Base-by-base conservation (phyloP, 2,329 filamentous ascomycete species). In the Beauveria rudraprayagi region DNA sequence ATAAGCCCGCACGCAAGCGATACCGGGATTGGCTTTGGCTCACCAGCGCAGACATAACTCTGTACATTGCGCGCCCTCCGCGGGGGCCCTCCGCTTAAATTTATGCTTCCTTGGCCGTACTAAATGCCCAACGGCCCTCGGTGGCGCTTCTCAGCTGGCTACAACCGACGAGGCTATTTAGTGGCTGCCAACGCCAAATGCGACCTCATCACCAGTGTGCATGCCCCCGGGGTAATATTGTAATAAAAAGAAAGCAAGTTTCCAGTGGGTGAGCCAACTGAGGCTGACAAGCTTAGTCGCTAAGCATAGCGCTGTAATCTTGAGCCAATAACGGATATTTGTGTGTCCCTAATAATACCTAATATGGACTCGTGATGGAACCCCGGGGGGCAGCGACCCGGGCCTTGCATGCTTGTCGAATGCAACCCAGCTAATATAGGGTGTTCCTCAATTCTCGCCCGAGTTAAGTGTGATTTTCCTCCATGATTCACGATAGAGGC, bases 201-300 rank as follows among this genome's bases (percentile, higher is more conserved):
- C 22, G n/a, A 59, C 56, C 44, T 19, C n/a, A 10, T 37, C 26
- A 22, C 22, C 2, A 9, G 11, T n/a, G 43, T n/a, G 34, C 46
- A 17, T 26, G 22, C 22, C 22, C 8, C 44, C 40, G 22, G 22
- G 19, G 19, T 40, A 48, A 48, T 46, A 24, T 26, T 37, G 43
- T 8, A 28, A 57, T 11, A 14, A 34, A 34, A 34, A 34, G 11
- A 34, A 34, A 34, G 11, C 30, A 34, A 34, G 40, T 37, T 24
- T n/a, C 8, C 30, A 34, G 11, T 2, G 5, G 1, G 34, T 22
- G 41, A 28, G 44, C 34, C 34, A 6, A 6, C 34, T 58, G 56
- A 58, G 56, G 56, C 56, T 58, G 46, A 58, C 30, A 56, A 34
- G 5, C 30, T 57, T 24, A 28, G 43, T 47, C 54, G 24, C 55